Evolutionary conservation across 148 eudicot genomes (phyloP), one percentile per base, ranked within the genome.

Genomic region (Nyssa sinensis): DNA sequence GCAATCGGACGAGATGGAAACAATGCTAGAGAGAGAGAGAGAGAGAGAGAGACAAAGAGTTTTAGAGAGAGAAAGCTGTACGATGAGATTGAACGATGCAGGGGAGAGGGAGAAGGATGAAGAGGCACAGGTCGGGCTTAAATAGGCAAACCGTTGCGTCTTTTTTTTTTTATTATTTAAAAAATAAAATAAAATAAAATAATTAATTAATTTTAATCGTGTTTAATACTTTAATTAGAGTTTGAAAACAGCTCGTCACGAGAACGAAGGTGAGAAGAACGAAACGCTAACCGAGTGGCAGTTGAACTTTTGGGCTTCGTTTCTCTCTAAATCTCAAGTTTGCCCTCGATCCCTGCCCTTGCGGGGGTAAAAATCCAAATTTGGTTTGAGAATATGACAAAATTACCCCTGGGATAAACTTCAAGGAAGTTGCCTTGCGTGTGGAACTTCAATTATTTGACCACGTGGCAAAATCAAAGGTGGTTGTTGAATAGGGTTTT

Each of bases 21-120:
- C 9, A 44, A 30, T 21, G 10, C 11, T 5, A 64, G 31, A 33
- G 44, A 75, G 68, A 67, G 68, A 75, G 55, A 65, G 51, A 19
- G 59, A 55, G 66, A 66, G 66, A 67, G 78, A 70, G 55, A 31
- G 62, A 33, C 21, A 30, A 37, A 39, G 19, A 44, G 23, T 12
- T 14, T 5, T 2, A 64, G 33, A 35, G 49, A 76, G 69, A 72
- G 69, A 75, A 17, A 7, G 68, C 24, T 16, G 13, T 25, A 44
- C 6, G 4, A 28, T 14, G 21, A 16, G 69, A 49, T 65, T 53
- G 71, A 55, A 41, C 24, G 23, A 37, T 21, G 74, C 57, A 30
- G 76, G 37, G 69, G 80, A 78, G 80, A 61, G 73, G 87, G 78
- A 70, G 82, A 65, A 66, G 74, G 51, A 75, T 67, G 33, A 58